Base-by-base conservation (phyloP, 805 yeast species). In the Yarrowia sp. region DNA sequence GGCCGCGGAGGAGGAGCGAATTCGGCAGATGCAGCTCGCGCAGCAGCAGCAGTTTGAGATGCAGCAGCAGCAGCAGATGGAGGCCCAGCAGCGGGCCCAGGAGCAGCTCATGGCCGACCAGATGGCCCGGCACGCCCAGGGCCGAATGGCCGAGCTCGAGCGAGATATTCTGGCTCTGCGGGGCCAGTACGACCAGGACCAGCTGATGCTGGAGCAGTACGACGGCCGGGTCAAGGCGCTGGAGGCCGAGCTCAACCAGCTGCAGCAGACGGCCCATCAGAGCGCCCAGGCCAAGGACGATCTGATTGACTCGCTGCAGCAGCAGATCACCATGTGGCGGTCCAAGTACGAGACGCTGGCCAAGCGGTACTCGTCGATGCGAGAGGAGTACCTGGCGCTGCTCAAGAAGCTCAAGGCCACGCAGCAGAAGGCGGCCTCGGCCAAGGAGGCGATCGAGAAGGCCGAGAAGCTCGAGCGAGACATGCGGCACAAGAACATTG, bases 301-400 rank as follows among this genome's bases (percentile, higher is more conserved):
- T 70, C 87, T 88, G 73, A 79, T 90, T 56, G 82, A 77, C 66
- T 82, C 84, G 66, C 76, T 91, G 55, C 92, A 89, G 73, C 93
- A 90, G 66, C 97, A 92, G 77, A 83, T 90, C 49, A 80, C 77
- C 34, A 84, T 85, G 70, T 93, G 97, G 97, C 86, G 90, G 70
- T 85, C 85, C 66, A 93, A 93, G 79, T 93, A 93, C 78, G 97
- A 92, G 74, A 84, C 95, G 0, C 82, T 93, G 70, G 97, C 97
- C 7, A 91, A 91, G 74, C 81, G 93, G 71, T 93, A 93, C 77
- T 88, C 96, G 1, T 97, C 92, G 78, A 81, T 93, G 72, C 88
- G 98, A 75, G 96, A 91, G 78, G 98, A 93, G 78, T 97, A 93
- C 75, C 82, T 93, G 74, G 89, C 87, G 70, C 79, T 92, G 68